These are phyloP conservation scores for Cercospora brassicicola DNA, from an alignment of 2,329 filamentous ascomycete genomes.

Conservation along the genomic window DNA sequence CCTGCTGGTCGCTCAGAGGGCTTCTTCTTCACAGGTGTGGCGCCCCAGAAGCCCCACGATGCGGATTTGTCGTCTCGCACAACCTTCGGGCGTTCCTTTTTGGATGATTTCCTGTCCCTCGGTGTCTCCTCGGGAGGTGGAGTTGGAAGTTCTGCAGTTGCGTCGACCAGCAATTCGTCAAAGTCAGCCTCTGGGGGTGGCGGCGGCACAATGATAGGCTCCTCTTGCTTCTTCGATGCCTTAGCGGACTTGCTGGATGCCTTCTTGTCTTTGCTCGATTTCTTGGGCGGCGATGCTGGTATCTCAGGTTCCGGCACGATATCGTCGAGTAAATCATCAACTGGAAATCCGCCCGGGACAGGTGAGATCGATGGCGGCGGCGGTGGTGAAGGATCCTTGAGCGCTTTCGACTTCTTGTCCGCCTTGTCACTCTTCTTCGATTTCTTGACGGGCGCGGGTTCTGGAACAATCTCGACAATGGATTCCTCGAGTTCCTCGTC, in stretches of 20 bases:
- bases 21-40: slow-evolving; percentile 41
- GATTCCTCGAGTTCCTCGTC: slow-evolving; percentile 22
- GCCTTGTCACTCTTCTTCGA: slow-evolving; percentile 31
- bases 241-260: slow-evolving; percentile 20
- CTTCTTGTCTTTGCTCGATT: slow-evolving; percentile 32
- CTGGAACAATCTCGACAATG: slow-evolving; percentile 33
- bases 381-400: slow-evolving; percentile 25
- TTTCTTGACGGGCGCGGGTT: slow-evolving; percentile 34
- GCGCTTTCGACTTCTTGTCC: slow-evolving; percentile 26
- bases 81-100: slow-evolving; percentile 75
- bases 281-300: slow-evolving; percentile 25
- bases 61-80: slow-evolving; percentile 65
- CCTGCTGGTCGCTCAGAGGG: slow-evolving; percentile 45
- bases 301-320: slow-evolving; percentile 27
- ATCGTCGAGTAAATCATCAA: slow-evolving; percentile 44
- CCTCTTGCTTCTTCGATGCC: slow-evolving; percentile 39
- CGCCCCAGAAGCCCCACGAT: slow-evolving; percentile 73
- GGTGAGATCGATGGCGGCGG: slow-evolving; percentile 36
- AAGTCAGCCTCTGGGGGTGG: slow-evolving; percentile 15
- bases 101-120: slow-evolving; percentile 58
- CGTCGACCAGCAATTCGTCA: slow-evolving; percentile 33
- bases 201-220: slow-evolving; percentile 35
- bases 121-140: slow-evolving; percentile 50
- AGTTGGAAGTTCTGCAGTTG: slow-evolving; percentile 47
- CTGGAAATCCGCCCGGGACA: slow-evolving; percentile 50